Evolutionary conservation across 805 yeast genomes (phyloP).

Genomic region (Ogataea ganodermae): DNA sequence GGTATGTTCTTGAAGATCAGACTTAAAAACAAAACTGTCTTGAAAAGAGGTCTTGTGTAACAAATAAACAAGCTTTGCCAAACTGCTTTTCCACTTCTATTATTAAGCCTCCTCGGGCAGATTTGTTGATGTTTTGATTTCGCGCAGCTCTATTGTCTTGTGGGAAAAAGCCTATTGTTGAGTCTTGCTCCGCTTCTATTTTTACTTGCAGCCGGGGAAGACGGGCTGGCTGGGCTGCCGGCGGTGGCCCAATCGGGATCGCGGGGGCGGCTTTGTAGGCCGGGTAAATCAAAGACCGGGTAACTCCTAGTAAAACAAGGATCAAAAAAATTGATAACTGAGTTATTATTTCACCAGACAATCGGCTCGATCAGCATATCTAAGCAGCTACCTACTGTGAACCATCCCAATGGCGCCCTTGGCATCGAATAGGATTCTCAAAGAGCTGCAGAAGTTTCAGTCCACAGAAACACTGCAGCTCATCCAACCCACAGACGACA

Average conservation of each 20-base stretch:
- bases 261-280: background rate
- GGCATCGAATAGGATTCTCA: slow-evolving; percentile 20
- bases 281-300: background rate
- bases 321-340: background rate
- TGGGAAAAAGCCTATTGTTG: background rate
- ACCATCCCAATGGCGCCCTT: slow-evolving; percentile 11
- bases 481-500: slow-evolving; percentile 17
- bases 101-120: slow-evolving; percentile 3
- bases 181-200: background rate
- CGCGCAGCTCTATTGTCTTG: slow-evolving; percentile 3
- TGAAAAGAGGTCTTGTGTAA: background rate
- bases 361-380: background rate
- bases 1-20: background rate
- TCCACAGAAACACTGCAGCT: slow-evolving; percentile 16
- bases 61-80: slow-evolving; percentile 1
- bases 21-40: background rate
- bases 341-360: too few relatives aligned
- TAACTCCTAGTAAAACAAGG: background rate
- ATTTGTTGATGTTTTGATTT: slow-evolving; percentile 10
- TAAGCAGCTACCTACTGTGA: background rate
- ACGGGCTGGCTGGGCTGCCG: background rate
- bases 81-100: slow-evolving; percentile 3
- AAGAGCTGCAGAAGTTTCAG: slow-evolving; percentile 22
- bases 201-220: slow-evolving; percentile 1
- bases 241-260: background rate